A percentile compares a stretch with the other conserved stretches of the same genome.
These are phyloP conservation scores for Taiwanofungus camphoratus DNA, from an alignment of 1,284 basidiomycete species.

Conservation along the genomic window DNA sequence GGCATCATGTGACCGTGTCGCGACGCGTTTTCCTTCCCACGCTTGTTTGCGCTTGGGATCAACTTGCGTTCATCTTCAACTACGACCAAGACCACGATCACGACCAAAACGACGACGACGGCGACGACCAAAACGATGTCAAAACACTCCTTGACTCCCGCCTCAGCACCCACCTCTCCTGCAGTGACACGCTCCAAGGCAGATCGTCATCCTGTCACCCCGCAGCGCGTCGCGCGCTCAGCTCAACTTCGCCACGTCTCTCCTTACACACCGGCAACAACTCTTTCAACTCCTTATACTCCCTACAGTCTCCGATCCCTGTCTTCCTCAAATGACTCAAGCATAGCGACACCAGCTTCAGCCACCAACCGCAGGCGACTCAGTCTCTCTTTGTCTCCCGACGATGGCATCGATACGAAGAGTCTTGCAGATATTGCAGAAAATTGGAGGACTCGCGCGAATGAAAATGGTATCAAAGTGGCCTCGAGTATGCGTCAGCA, in stretches of 20 bases:
- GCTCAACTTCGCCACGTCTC: constrained; percentile 33
- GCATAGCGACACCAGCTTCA: constrained; percentile 47
- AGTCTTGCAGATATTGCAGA: constrained; percentile 53
- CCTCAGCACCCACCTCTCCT: constrained; percentile 43
- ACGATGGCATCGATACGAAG: constrained; percentile 23
- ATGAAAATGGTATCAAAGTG: constrained; percentile 66
- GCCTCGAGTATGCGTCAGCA: constrained; percentile 42
- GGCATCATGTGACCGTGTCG: constrained; percentile 24
- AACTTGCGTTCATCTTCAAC: constrained; percentile 20
- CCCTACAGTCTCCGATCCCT: constrained; percentile 61
- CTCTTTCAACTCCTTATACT: constrained; percentile 51
- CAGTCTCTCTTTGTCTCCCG: constrained; percentile 28
- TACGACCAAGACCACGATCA: constrained; percentile 19
- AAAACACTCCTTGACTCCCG: constrained; percentile 30
- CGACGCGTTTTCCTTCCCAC: constrained; percentile 21
- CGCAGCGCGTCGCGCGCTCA: constrained; percentile 37
- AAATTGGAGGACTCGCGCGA: constrained; percentile 69
- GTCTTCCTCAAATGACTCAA: constrained; percentile 47
- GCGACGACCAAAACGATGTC: constrained; percentile 22
- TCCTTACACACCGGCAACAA: constrained; percentile 38
- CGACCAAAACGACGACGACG: constrained; percentile 20
- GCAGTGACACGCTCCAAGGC: constrained; percentile 33
- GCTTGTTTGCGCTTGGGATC: constrained; percentile 8
- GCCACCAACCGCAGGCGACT: constrained; percentile 33
- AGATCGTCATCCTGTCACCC: constrained; percentile 38